phyloP scores from a whole-genome alignment of 1,284 basidiomycete species.

The Malassezia caprae region DNA sequence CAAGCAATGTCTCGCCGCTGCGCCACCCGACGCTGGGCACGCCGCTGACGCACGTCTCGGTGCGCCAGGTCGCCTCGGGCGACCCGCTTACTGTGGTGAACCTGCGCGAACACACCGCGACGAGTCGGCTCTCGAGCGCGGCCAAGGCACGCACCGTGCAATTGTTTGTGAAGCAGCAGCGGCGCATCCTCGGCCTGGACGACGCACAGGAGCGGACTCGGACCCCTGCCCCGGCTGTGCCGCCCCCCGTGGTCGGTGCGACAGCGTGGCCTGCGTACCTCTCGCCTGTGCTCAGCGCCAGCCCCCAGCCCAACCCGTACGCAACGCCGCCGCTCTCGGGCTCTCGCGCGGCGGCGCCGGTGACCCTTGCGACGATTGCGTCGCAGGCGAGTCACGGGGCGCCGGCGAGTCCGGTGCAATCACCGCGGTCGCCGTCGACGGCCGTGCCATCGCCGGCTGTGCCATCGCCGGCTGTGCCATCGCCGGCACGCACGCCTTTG shows the following conservation, averaged over 20 bases:
- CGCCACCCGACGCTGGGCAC: conserved; percentile 16
- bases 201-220: conserved; percentile 18
- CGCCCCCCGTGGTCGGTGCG: not conserved
- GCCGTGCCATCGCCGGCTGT: not conserved
- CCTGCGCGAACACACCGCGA: conserved; percentile 72
- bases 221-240: not conserved
- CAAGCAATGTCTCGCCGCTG: not conserved
- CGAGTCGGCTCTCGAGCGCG: conserved; percentile 55
- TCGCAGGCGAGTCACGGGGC: not conserved
- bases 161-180: conserved; percentile 7
- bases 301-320: conserved; percentile 2
- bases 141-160: conserved; percentile 3
- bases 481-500: not conserved
- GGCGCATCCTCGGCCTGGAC: not conserved
- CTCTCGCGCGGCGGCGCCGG: not conserved
- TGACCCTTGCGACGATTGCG: not conserved
- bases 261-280: not conserved
- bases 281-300: not conserved
- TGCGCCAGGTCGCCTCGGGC: conserved; percentile 53
- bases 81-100: conserved; percentile 48
- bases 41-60: conserved; percentile 53
- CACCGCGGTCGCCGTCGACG: not conserved
- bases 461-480: not conserved
- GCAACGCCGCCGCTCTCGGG: not conserved
- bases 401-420: not conserved